Evolutionary conservation across 2,329 filamentous ascomycete species (phyloP).

Genomic region (Corynespora cassiicola): DNA sequence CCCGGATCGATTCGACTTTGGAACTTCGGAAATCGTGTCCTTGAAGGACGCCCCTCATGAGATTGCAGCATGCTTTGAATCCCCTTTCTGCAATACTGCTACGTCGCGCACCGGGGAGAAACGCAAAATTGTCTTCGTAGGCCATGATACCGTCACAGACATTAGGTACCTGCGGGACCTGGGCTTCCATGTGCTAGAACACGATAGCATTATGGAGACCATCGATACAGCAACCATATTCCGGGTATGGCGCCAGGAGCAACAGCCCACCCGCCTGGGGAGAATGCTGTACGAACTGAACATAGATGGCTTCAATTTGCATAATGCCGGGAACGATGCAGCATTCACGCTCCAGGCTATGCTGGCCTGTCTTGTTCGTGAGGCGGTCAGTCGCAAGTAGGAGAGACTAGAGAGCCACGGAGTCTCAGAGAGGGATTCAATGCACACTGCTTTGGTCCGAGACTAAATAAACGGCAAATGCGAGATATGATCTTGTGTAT

Average conservation of each 20-base stretch:
- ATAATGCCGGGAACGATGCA: conserved; percentile 89
- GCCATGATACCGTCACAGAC: conserved; percentile 75
- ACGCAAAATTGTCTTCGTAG: conserved; percentile 77
- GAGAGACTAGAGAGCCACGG: too few relatives aligned
- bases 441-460: too few relatives aligned
- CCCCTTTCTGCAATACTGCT: conserved; percentile 65
- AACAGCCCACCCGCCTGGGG: conserved; percentile 63
- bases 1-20: conserved; percentile 78
- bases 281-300: conserved; percentile 69
- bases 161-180: conserved; percentile 70
- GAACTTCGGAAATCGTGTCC: conserved; percentile 62
- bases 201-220: conserved; percentile 65
- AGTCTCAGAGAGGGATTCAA: too few relatives aligned
- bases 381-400: conserved; percentile 48
- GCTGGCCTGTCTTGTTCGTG: conserved; percentile 65
- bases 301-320: conserved; percentile 70
- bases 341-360: conserved; percentile 78
- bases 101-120: conserved; percentile 28
- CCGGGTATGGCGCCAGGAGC: conserved; percentile 64
- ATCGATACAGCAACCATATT: conserved; percentile 79
- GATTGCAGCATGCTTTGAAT: conserved; percentile 63
- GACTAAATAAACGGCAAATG: too few relatives aligned
- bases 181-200: conserved; percentile 65
- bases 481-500: too few relatives aligned
- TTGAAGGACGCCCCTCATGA: conserved; percentile 52